Evolutionary conservation across 768 basidiomycete genomes (phyloP).

Genomic region (Auricularia heimuer): DNA sequence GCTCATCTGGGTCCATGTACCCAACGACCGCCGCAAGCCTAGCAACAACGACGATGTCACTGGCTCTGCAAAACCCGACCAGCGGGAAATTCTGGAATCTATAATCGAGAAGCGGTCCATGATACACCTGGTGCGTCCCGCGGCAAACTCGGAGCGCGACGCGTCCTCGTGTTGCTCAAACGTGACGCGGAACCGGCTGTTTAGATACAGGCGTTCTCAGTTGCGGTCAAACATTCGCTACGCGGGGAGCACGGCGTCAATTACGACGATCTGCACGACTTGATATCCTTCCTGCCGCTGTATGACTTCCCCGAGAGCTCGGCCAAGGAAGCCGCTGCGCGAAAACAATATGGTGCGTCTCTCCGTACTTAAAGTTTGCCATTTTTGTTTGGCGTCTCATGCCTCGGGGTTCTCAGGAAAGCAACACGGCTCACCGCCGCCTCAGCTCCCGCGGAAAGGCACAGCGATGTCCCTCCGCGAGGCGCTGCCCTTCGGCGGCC

Average conservation of each 20-base stretch:
- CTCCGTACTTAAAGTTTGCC: too few species aligned
- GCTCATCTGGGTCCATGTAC: conserved; percentile 35
- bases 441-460: too few species aligned
- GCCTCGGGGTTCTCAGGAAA: too few species aligned
- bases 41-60: conserved; percentile 7
- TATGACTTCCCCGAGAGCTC: conserved; percentile 26
- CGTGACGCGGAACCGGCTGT: neutral
- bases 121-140: conserved; percentile 44
- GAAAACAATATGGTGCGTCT: neutral
- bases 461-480: too few species aligned
- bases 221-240: conserved; percentile 39
- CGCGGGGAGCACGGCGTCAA: conserved; percentile 51
- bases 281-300: conserved; percentile 57
- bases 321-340: neutral
- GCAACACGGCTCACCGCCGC: too few species aligned
- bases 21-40: conserved; percentile 23
- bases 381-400: too few species aligned
- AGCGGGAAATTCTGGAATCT: conserved; percentile 26
- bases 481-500: too few species aligned
- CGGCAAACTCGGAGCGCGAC: too few species aligned
- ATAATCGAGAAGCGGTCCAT: conserved; percentile 67
- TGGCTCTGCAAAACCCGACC: conserved; percentile 15
- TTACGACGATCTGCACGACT: conserved; percentile 63
- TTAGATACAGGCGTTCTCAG: conserved; percentile 60
- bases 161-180: neutral